A percentile compares a stretch with the other conserved stretches of the same genome.
phyloP scores from a whole-genome alignment of 768 basidiomycete species.

The Tubosaeta sp. region DNA sequence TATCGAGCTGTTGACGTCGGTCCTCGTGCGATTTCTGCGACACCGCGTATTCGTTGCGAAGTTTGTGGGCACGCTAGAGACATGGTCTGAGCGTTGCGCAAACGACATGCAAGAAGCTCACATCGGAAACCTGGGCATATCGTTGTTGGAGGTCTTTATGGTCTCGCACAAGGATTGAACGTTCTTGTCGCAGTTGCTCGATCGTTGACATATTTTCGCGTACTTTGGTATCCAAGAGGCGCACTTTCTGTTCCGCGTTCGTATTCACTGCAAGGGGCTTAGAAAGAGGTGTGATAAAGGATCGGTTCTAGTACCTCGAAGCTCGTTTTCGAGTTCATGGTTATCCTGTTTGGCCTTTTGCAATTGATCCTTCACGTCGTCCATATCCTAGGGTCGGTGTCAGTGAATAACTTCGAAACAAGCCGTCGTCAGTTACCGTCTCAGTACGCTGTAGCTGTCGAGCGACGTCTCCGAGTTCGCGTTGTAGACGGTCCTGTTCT shows the following conservation, averaged over 20 bases:
- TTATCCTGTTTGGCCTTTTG: conserved; percentile 71
- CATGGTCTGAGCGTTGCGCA: not conserved
- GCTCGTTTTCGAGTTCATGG: conserved; percentile 65
- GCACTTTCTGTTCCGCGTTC: conserved; percentile 69
- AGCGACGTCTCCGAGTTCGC: conserved; percentile 62
- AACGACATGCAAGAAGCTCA: conserved; percentile 26
- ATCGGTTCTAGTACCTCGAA: conserved; percentile 50
- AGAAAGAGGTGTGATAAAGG: not conserved
- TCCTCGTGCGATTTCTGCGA: conserved; percentile 68
- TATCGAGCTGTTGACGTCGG: conserved; percentile 69
- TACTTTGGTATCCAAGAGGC: conserved; percentile 62
- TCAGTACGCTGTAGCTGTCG: conserved; percentile 68
- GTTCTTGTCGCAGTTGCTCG: conserved; percentile 73
- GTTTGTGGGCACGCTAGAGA: conserved; percentile 52
- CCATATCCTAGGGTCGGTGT: conserved; percentile 60
- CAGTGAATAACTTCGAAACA: not conserved
- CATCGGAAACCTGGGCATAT: conserved; percentile 65
- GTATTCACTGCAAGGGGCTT: conserved; percentile 44
- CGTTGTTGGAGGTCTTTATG: conserved; percentile 70
- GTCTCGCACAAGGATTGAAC: conserved; percentile 61
- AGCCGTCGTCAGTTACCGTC: conserved; percentile 39
- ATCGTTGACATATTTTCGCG: conserved; percentile 67
- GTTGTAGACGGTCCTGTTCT: conserved; percentile 58
- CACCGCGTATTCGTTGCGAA: conserved; percentile 56
- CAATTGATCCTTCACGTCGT: conserved; percentile 66